A percentile compares a stretch with the other conserved stretches of the same genome.
Conservation (phyloP, 495 filamentous ascomycete species). For the Bathelium albidoporum region DNA sequence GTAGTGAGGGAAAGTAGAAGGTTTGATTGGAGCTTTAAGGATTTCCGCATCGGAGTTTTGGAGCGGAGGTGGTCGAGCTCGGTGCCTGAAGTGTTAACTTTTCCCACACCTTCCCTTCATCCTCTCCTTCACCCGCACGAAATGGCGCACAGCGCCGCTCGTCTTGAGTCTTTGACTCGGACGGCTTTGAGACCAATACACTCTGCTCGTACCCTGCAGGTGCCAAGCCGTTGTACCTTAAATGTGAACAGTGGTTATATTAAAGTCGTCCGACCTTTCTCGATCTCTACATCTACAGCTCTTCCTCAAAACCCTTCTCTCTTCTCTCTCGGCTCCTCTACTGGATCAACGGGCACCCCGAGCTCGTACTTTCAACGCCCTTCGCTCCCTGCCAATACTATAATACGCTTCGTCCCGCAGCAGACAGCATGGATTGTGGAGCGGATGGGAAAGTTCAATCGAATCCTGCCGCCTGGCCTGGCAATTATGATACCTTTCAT, state of each 20-base stretch:
- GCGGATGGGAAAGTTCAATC: constrained; percentile 93
- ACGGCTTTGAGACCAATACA: constrained; percentile 11
- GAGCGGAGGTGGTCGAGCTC: constrained; percentile 4
- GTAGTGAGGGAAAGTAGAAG: constrained; percentile 1
- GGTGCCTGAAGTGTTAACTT: not conserved
- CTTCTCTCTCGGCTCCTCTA: constrained; percentile 19
- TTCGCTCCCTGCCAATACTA: constrained; percentile 77
- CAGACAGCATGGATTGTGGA: constrained; percentile 99
- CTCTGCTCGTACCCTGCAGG: constrained; percentile 13
- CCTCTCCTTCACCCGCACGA: not conserved
- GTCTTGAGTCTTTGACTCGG: constrained; percentile 8
- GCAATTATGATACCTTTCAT: constrained; percentile 83
- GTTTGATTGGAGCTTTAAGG: too few relatives aligned
- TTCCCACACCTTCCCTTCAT: not conserved
- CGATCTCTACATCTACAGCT: constrained; percentile 5
- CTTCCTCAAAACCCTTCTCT: constrained; percentile 11
- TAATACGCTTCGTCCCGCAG: constrained; percentile 94
- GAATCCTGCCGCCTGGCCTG: constrained; percentile 83
- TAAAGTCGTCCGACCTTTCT: not conserved
- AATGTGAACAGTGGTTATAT: not conserved
- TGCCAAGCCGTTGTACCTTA: constrained; percentile 8
- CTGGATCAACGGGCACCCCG: constrained; percentile 17
- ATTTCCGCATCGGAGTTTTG: constrained; percentile 1
- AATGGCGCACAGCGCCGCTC: constrained; percentile 11
- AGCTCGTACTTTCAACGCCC: constrained; percentile 48